These are phyloP conservation scores for Aureobasidium musti DNA, from an alignment of 2,329 filamentous ascomycete genomes.

Conservation along the genomic window DNA sequence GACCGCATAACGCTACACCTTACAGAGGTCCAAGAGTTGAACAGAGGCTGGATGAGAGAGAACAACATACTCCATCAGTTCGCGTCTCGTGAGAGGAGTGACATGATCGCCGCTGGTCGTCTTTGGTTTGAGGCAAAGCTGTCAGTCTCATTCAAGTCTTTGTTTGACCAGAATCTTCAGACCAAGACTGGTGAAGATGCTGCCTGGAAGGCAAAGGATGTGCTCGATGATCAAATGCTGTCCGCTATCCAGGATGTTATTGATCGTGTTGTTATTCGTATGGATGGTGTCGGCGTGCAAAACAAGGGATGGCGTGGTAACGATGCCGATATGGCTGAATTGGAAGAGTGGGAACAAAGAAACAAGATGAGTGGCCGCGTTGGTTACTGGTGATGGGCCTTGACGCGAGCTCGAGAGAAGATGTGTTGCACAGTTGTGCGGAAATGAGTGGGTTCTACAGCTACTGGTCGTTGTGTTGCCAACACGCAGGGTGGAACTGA, in stretches of 20 bases:
- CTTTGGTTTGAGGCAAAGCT: constrained; percentile 35
- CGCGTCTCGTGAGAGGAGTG: not conserved
- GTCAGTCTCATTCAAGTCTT: constrained; percentile 6
- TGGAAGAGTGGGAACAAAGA: constrained; percentile 5
- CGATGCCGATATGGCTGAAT: not conserved
- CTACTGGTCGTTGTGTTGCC: not conserved
- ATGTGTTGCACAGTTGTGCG: not conserved
- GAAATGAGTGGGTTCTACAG: not conserved
- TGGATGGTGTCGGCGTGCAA: constrained; percentile 34
- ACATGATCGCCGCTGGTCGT: constrained; percentile 20
- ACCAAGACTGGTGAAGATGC: constrained; percentile 25
- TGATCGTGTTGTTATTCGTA: constrained; percentile 31
- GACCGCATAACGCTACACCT: constrained; percentile 13
- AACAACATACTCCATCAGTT: constrained; percentile 19
- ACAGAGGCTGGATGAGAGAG: constrained; percentile 8
- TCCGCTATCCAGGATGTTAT: constrained; percentile 26
- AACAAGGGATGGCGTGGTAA: constrained; percentile 32
- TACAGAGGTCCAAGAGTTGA: constrained; percentile 28
- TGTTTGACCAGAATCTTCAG: constrained; percentile 25
- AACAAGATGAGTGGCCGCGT: not conserved
- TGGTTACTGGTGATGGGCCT: not conserved
- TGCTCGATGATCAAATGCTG: constrained; percentile 14
- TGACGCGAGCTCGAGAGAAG: not conserved
- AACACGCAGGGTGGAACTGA: not conserved
- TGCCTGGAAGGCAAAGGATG: constrained; percentile 26